Evolutionary conservation across 768 basidiomycete genomes (phyloP).

Genomic region (Collybia mongolica): DNA sequence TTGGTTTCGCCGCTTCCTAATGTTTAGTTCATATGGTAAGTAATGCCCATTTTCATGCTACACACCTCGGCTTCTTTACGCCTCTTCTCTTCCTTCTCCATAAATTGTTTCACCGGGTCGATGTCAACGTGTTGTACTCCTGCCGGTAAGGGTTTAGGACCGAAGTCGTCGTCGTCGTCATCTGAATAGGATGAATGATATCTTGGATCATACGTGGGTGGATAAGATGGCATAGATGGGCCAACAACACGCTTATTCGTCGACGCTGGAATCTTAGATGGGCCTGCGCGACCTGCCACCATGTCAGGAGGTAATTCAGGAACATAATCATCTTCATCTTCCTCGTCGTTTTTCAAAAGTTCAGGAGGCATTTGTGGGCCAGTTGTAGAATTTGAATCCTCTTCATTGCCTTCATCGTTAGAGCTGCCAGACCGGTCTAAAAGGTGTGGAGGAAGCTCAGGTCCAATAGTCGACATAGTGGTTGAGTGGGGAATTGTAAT

Average conservation of each 20-base stretch:
- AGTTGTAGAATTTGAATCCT: constrained; percentile 16
- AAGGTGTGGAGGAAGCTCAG: constrained; percentile 53
- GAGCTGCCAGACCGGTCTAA: constrained; percentile 16
- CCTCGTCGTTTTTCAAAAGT: constrained; percentile 18
- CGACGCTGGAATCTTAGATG: constrained; percentile 17
- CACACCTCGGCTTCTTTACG: constrained; percentile 65
- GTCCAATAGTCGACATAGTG: constrained; percentile 53
- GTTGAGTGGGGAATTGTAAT: background rate
- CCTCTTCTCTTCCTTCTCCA: constrained; percentile 81
- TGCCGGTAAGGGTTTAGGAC: constrained; percentile 74
- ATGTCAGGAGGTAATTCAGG: constrained; percentile 79
- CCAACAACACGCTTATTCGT: constrained; percentile 43
- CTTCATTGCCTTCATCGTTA: constrained; percentile 24
- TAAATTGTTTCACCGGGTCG: constrained; percentile 78
- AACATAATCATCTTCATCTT: constrained; percentile 65
- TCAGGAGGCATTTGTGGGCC: constrained; percentile 28
- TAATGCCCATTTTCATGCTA: background rate
- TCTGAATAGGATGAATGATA: constrained; percentile 23
- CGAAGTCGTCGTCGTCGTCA: constrained; percentile 71
- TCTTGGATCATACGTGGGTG: constrained; percentile 30
- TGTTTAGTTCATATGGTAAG: background rate
- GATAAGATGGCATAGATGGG: constrained; percentile 48
- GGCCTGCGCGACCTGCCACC: constrained; percentile 34
- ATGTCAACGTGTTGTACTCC: constrained; percentile 38
- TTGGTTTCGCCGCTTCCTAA: constrained; percentile 77